phyloP scores from a whole-genome alignment of 768 basidiomycete genomes.

The Gloeopeniophorella convolvens region DNA sequence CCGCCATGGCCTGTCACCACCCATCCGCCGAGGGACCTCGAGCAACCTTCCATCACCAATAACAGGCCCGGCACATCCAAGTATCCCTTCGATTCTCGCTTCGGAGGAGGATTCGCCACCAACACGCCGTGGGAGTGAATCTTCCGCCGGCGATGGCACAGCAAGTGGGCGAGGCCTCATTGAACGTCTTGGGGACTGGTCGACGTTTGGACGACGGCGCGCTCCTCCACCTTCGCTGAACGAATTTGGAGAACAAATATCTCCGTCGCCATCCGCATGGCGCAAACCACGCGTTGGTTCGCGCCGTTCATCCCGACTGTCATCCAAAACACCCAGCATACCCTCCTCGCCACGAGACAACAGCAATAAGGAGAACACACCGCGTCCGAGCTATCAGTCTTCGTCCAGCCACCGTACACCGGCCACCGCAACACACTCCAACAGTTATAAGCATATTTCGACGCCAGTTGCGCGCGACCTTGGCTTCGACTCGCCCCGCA shows the following conservation, averaged over 20 bases:
- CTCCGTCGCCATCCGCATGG: constrained; percentile 19
- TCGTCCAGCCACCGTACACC: constrained; percentile 22
- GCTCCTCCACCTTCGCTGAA: constrained; percentile 18
- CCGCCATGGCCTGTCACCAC: constrained; percentile 11
- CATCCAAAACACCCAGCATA: constrained; percentile 23
- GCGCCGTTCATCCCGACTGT: constrained; percentile 22
- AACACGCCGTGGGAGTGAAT: constrained; percentile 2
- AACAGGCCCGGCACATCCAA: not conserved
- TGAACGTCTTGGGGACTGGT: constrained; percentile 27
- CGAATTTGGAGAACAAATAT: constrained; percentile 16
- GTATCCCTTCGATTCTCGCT: not conserved
- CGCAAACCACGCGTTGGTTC: constrained; percentile 13
- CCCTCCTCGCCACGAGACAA: constrained; percentile 29
- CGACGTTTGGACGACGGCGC: constrained; percentile 31
- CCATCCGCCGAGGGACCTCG: constrained; percentile 8
- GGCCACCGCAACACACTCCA: not conserved
- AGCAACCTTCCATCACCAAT: not conserved
- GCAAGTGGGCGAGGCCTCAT: constrained; percentile 7
- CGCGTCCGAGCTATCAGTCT: constrained; percentile 22
- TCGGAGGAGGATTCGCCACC: constrained; percentile 3
- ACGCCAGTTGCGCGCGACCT: constrained; percentile 26
- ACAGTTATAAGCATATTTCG: constrained; percentile 14
- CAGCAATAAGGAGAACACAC: constrained; percentile 14
- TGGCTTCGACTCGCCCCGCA: constrained; percentile 33
- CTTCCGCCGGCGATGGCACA: not conserved